Conservation (phyloP, 768 basidiomycete genomes). For the Rhizopogon roseolus region DNA sequence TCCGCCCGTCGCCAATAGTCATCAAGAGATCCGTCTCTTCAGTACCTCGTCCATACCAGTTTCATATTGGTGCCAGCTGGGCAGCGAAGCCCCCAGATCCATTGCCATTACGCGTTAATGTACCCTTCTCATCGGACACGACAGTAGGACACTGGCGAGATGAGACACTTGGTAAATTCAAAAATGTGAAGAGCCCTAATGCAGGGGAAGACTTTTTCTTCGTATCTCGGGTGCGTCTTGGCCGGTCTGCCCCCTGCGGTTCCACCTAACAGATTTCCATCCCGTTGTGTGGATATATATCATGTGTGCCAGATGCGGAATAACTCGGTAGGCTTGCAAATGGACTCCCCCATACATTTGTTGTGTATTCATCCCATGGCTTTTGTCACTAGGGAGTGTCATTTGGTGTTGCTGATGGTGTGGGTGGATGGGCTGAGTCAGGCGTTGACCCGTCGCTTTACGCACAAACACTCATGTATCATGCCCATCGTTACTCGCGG, state of each 20-base stretch:
- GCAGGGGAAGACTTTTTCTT: constrained; percentile 64
- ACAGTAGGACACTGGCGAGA: constrained; percentile 69
- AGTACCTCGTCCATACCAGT: constrained; percentile 51
- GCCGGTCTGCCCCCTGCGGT: neutral
- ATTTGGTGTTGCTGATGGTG: constrained; percentile 88
- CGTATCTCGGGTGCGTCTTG: constrained; percentile 57
- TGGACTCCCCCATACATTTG: neutral
- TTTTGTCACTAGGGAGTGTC: constrained; percentile 54
- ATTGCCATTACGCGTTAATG: constrained; percentile 27
- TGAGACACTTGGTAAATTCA: constrained; percentile 46
- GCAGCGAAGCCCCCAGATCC: constrained; percentile 59
- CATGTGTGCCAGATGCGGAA: constrained; percentile 58
- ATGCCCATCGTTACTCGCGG: constrained; percentile 67
- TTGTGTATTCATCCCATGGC: constrained; percentile 19
- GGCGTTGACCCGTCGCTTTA: constrained; percentile 88
- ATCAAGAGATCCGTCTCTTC: constrained; percentile 17
- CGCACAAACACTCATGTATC: constrained; percentile 88
- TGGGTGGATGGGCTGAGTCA: constrained; percentile 85
- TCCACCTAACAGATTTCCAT: neutral
- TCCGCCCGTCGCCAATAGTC: neutral
- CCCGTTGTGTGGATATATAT: constrained; percentile 5
- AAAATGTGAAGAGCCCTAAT: constrained; percentile 30
- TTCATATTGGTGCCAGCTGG: constrained; percentile 78
- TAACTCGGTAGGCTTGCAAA: constrained; percentile 57
- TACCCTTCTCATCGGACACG: constrained; percentile 54